Evolutionary conservation across 78 protist genomes (phyloP).

Genomic region (Polysphondylium violaceum): DNA sequence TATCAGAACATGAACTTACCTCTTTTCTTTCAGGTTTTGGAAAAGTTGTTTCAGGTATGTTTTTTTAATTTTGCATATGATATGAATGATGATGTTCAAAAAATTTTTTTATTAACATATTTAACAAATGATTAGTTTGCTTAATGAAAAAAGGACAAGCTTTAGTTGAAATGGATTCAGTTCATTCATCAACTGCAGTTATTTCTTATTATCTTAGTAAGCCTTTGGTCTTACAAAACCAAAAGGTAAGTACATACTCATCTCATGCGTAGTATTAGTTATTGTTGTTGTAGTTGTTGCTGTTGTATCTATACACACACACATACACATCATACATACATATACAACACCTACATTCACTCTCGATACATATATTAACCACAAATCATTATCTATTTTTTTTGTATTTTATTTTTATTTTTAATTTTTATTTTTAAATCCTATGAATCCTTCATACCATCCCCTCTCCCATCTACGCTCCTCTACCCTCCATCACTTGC

Average conservation of each 20-base stretch:
- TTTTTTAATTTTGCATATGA: not conserved
- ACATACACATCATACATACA: too few relatives aligned
- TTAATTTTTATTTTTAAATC: not conserved
- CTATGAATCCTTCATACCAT: not conserved
- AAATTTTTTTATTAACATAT: not conserved
- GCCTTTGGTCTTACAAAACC: constrained; percentile 37
- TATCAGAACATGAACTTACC: constrained; percentile 14
- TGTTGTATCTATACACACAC: too few relatives aligned
- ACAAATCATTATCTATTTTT: not conserved
- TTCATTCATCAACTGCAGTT: constrained; percentile 59
- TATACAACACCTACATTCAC: too few relatives aligned
- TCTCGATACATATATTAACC: too few relatives aligned
- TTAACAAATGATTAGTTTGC: constrained; percentile 26
- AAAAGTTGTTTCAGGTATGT: constrained; percentile 50
- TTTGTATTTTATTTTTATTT: not conserved
- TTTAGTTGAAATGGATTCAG: constrained; percentile 79
- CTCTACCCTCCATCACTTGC: not conserved
- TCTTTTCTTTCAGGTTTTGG: constrained; percentile 45
- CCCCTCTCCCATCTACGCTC: not conserved
- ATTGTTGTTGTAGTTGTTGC: too few relatives aligned
- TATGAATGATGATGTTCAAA: not conserved
- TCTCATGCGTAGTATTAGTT: too few relatives aligned
- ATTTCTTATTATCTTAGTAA: not conserved
- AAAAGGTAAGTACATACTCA: constrained; percentile 33
- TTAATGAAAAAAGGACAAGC: constrained; percentile 71